Conservation (phyloP, 495 filamentous ascomycete species). For the Recurvomyces mirabilis region DNA sequence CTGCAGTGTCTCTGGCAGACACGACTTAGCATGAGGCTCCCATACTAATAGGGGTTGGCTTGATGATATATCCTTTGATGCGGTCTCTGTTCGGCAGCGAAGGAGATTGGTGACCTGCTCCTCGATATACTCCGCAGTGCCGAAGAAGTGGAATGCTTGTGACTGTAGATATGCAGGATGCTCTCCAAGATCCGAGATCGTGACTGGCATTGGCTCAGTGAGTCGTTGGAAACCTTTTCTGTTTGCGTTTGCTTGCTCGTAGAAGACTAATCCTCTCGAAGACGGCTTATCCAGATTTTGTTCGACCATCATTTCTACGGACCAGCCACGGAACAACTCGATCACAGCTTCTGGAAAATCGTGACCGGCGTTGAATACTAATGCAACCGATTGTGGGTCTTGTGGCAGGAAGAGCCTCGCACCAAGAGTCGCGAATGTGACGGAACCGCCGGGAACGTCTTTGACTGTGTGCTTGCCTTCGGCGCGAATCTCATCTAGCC, state of each 20-base stretch:
- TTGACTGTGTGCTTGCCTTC: background rate
- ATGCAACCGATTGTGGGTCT: slow-evolving; percentile 11
- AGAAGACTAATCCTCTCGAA: slow-evolving; percentile 20
- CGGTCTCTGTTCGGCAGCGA: slow-evolving; percentile 30
- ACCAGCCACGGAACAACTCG: slow-evolving; percentile 21
- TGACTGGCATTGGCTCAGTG: slow-evolving; percentile 9
- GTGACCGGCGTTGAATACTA: slow-evolving; percentile 19
- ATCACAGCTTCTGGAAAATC: slow-evolving; percentile 22
- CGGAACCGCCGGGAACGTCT: slow-evolving; percentile 13
- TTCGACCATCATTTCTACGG: slow-evolving; percentile 6
- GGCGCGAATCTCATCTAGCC: slow-evolving; percentile 15
- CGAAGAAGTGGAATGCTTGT: slow-evolving; percentile 76
- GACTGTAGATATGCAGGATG: slow-evolving; percentile 47
- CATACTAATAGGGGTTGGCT: slow-evolving; percentile 59
- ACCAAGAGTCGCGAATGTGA: slow-evolving; percentile 28
- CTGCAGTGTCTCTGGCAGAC: slow-evolving; percentile 59
- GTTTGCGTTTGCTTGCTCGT: slow-evolving; percentile 6
- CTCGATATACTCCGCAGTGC: slow-evolving; percentile 62
- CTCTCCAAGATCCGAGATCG: slow-evolving; percentile 4
- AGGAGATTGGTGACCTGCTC: slow-evolving; percentile 52
- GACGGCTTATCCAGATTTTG: slow-evolving; percentile 13
- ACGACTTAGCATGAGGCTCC: slow-evolving; percentile 86
- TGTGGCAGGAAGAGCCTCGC: slow-evolving; percentile 26
- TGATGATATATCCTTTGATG: background rate
- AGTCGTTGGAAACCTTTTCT: slow-evolving; percentile 15